These are phyloP conservation scores for Hsuehochloa calcarea DNA, from an alignment of 176 grass and related monocot genomes.

Conservation along the genomic window DNA sequence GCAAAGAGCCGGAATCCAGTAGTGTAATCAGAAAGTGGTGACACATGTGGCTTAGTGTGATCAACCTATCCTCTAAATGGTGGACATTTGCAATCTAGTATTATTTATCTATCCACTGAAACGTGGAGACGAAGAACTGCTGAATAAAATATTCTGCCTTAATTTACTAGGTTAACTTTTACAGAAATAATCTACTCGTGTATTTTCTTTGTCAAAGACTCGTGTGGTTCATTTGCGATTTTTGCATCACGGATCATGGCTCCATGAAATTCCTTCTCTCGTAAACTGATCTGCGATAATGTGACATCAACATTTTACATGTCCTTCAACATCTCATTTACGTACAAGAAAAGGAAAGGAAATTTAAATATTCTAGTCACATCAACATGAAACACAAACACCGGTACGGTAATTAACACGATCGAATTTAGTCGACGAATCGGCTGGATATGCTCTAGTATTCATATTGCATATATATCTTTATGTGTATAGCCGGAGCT, in stretches of 20 bases:
- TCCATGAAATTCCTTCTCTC: not conserved
- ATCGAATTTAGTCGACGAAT: slow-evolving; percentile 10
- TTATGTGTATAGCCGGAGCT: slow-evolving; percentile 29
- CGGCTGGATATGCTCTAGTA: not conserved
- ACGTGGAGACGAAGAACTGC: not conserved
- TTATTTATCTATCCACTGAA: not conserved
- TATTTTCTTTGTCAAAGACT: not conserved
- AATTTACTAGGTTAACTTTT: not conserved
- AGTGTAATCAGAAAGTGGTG: not conserved
- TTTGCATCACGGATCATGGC: not conserved
- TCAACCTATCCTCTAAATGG: not conserved
- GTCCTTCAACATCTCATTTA: not conserved
- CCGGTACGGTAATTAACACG: not conserved
- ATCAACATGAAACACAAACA: not conserved
- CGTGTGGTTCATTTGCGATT: not conserved
- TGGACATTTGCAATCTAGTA: not conserved
- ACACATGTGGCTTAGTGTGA: not conserved
- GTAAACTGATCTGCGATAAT: not conserved
- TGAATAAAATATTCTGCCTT: not conserved
- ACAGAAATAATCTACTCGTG: not conserved
- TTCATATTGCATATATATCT: slow-evolving; percentile 16
- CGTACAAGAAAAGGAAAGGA: not conserved
- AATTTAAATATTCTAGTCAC: not conserved
- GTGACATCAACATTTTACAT: not conserved
- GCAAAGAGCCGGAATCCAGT: too few species aligned